Conservation (phyloP, 1,139 yeast genomes). For the Protomyces pachydermus region DNA sequence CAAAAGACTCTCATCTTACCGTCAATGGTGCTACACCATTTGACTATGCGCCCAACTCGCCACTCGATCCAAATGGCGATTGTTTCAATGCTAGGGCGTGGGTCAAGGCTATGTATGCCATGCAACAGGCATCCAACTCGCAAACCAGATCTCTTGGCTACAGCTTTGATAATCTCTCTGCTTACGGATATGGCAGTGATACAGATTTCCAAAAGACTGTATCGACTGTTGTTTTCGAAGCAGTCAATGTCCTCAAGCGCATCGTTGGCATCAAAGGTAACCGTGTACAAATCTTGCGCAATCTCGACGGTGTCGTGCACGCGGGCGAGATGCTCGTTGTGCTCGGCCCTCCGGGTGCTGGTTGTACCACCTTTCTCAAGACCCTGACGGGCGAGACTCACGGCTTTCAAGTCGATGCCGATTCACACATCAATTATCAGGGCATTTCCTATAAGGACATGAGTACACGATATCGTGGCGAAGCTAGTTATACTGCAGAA, state of each 20-base stretch:
- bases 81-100: slow-evolving; percentile 61
- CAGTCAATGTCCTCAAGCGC: slow-evolving; percentile 35
- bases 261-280: slow-evolving; percentile 24
- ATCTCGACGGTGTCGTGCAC: slow-evolving; percentile 45
- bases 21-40: slow-evolving; percentile 27
- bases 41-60: slow-evolving; percentile 41
- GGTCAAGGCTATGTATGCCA: slow-evolving; percentile 63
- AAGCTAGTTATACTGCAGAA: slow-evolving; percentile 68
- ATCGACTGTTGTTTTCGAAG: slow-evolving; percentile 45
- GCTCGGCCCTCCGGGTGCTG: slow-evolving; percentile 63
- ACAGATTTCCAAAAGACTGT: slow-evolving; percentile 76
- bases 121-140: slow-evolving; percentile 56
- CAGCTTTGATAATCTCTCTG: slow-evolving; percentile 61
- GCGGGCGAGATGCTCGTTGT: slow-evolving; percentile 55
- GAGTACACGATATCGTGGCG: slow-evolving; percentile 54
- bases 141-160: slow-evolving; percentile 63
- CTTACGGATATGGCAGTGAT: slow-evolving; percentile 70
- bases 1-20: not conserved
- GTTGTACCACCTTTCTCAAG: slow-evolving; percentile 50
- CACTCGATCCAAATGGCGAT: slow-evolving; percentile 53
- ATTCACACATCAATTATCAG: slow-evolving; percentile 45
- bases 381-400: slow-evolving; percentile 57
- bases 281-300: slow-evolving; percentile 40
- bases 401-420: slow-evolving; percentile 38
- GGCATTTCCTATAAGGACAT: slow-evolving; percentile 51